Conservation (phyloP, 768 basidiomycete genomes). For the Trametes coccinea region DNA sequence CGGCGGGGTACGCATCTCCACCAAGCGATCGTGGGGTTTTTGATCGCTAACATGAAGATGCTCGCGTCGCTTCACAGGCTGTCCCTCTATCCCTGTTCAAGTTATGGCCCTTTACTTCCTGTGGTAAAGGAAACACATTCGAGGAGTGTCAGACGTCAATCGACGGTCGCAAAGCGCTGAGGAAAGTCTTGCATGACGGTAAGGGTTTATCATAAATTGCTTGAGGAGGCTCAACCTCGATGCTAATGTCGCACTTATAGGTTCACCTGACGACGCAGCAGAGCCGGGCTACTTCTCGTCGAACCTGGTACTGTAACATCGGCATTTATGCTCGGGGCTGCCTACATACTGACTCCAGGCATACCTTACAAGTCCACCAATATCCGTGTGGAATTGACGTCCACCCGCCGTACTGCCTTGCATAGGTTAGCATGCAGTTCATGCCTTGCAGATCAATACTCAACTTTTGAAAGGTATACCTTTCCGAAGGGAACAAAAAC, state of each 20-base stretch:
- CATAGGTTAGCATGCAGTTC: constrained; percentile 47
- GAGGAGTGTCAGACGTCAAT: constrained; percentile 54
- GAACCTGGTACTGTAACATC: constrained; percentile 48
- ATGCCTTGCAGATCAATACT: not conserved
- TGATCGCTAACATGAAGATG: not conserved
- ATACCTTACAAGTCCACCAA: constrained; percentile 46
- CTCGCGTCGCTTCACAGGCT: not conserved
- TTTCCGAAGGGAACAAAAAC: constrained; percentile 29
- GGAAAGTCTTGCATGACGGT: constrained; percentile 56
- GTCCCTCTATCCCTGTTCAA: constrained; percentile 64
- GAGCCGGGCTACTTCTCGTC: constrained; percentile 68
- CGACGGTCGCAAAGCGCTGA: constrained; percentile 43
- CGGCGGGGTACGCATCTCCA: constrained; percentile 47
- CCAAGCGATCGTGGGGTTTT: too few relatives aligned
- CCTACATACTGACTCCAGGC: constrained; percentile 29
- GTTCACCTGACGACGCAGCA: constrained; percentile 58
- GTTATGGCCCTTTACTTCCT: constrained; percentile 53
- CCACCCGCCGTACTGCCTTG: constrained; percentile 58
- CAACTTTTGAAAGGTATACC: constrained; percentile 37
- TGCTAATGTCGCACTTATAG: constrained; percentile 29
- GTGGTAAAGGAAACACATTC: constrained; percentile 39
- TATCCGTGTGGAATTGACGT: constrained; percentile 59
- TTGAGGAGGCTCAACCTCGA: too few relatives aligned
- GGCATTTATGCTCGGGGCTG: constrained; percentile 49
- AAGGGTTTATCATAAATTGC: not conserved